Evolutionary conservation across 768 basidiomycete genomes (phyloP).

Genomic region (Amanita brunnescens): DNA sequence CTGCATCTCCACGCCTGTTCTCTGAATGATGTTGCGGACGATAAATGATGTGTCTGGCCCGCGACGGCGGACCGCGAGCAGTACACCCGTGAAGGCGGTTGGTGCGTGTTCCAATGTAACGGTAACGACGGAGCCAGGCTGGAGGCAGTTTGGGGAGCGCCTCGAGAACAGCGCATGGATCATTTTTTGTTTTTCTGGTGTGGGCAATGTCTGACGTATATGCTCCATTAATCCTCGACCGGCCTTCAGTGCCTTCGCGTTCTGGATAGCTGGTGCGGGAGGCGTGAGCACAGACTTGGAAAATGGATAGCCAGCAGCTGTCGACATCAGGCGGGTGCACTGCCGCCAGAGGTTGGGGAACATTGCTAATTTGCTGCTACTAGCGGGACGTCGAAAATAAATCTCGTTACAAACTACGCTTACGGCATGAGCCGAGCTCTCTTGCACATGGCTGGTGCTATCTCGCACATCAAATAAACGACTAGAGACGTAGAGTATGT

Average conservation of each 20-base stretch:
- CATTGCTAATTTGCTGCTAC: no score
- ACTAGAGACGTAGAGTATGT: conserved; percentile 4
- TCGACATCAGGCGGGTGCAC: conserved; percentile 32
- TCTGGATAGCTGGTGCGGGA: conserved; percentile 32
- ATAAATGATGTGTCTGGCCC: conserved; percentile 86
- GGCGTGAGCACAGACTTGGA: conserved; percentile 57
- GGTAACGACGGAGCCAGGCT: conserved; percentile 80
- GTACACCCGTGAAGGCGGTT: conserved; percentile 80
- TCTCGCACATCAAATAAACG: conserved; percentile 10
- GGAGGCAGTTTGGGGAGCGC: conserved; percentile 55
- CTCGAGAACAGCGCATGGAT: conserved; percentile 65
- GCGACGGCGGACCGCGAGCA: conserved; percentile 73
- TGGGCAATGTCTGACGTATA: conserved; percentile 54
- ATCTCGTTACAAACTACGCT: background rate
- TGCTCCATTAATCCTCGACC: conserved; percentile 79
- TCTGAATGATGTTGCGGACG: conserved; percentile 82
- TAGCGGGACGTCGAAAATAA: background rate
- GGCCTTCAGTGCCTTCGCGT: conserved; percentile 38
- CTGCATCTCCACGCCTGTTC: conserved; percentile 90
- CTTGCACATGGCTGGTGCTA: conserved; percentile 3
- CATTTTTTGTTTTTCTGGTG: conserved; percentile 61
- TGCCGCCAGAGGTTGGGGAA: conserved; percentile 1
- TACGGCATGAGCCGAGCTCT: conserved; percentile 4
- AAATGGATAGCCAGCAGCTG: conserved; percentile 56
- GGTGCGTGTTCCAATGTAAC: conserved; percentile 73